phyloP scores from a whole-genome alignment of 345 rosid species.

The Adansonia digitata region DNA sequence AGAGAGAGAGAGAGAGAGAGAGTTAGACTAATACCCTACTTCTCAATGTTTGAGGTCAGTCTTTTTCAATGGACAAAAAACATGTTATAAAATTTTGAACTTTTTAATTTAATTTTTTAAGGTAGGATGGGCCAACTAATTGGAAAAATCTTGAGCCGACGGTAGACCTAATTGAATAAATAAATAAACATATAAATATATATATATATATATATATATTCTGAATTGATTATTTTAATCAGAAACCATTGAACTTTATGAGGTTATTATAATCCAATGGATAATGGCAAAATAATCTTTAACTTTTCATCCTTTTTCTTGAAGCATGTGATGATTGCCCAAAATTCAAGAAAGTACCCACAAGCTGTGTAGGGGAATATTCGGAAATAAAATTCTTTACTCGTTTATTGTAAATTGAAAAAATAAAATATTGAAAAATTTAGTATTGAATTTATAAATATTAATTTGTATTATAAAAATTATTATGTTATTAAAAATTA shows the following conservation, averaged over 20 bases:
- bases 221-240: slow-evolving; percentile 1
- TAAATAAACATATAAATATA: no score
- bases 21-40: no score
- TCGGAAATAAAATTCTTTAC: neutral
- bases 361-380: neutral
- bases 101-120: neutral
- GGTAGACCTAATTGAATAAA: neutral
- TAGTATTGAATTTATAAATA: no score
- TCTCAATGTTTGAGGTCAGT: no score
- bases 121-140: neutral
- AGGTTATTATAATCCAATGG: neutral
- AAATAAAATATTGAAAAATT: no score
- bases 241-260: neutral
- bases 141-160: neutral
- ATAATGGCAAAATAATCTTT: neutral
- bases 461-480: neutral
- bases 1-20: no score
- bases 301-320: neutral
- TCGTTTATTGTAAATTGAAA: no score
- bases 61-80: neutral
- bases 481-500: no score
- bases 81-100: neutral
- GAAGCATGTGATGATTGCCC: neutral
- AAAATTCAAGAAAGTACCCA: no score
- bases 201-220: no score